These are phyloP conservation scores for Saxispiralis lemnorum DNA, from an alignment of 495 filamentous ascomycete species.

Conservation along the genomic window DNA sequence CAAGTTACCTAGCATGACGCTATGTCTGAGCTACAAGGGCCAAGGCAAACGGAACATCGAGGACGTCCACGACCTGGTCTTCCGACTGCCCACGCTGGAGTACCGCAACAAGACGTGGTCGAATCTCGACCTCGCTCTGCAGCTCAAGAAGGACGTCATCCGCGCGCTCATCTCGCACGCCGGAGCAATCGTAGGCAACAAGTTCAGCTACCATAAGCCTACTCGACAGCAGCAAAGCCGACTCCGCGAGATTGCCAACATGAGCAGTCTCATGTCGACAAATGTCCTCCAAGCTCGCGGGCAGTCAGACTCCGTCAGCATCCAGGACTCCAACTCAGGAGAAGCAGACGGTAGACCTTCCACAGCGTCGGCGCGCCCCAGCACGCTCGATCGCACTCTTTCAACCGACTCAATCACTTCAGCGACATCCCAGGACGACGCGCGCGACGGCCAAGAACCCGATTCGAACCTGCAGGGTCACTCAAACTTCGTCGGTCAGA, in stretches of 20 bases:
- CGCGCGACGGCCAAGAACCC: not conserved
- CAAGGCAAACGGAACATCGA: constrained; percentile 86
- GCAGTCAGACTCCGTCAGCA: constrained; percentile 6
- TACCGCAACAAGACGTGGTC: constrained; percentile 99
- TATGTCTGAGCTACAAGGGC: constrained; percentile 94
- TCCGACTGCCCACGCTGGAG: constrained; percentile 83
- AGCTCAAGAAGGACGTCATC: constrained; percentile 84
- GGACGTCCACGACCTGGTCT: constrained; percentile 93
- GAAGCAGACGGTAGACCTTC: constrained; percentile 9
- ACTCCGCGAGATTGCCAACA: constrained; percentile 57
- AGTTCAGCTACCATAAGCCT: constrained; percentile 59
- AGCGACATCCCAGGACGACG: not conserved
- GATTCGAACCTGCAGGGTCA: no score
- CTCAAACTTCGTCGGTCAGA: not conserved
- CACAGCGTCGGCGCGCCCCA: constrained; percentile 11
- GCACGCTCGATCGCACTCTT: constrained; percentile 8
- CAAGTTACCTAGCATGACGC: constrained; percentile 81
- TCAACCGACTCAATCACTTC: constrained; percentile 4
- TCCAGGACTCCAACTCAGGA: not conserved
- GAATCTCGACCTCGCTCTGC: constrained; percentile 81
- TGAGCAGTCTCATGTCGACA: constrained; percentile 15
- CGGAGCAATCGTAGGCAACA: constrained; percentile 92
- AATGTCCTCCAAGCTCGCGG: not conserved
- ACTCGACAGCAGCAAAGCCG: constrained; percentile 38
- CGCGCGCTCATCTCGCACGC: constrained; percentile 87